A percentile compares a stretch with the other conserved stretches of the same genome.
These are phyloP conservation scores for Silene conica DNA, from an alignment of 148 eudicot species.

Conservation along the genomic window DNA sequence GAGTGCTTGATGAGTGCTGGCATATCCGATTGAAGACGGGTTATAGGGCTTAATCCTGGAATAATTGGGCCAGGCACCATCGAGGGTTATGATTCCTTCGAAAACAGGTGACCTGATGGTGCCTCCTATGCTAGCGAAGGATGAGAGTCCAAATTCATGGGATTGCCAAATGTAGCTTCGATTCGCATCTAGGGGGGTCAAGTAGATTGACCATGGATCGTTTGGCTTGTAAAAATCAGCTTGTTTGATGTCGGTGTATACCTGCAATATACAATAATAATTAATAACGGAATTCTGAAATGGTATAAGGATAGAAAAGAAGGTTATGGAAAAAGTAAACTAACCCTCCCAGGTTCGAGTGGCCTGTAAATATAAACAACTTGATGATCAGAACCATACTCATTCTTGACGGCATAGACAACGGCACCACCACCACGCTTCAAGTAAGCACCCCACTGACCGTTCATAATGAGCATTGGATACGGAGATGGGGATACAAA, in stretches of 20 bases:
- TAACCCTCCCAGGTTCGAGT: constrained; percentile 9
- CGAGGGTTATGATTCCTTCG: constrained; percentile 17
- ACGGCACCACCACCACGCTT: constrained; percentile 5
- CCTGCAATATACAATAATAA: no score
- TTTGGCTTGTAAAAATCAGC: not conserved
- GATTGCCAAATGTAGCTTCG: not conserved
- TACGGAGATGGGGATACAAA: constrained; percentile 9
- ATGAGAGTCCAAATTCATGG: constrained; percentile 1
- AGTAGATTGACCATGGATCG: not conserved
- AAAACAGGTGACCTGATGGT: constrained; percentile 11
- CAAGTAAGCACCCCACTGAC: constrained; percentile 19
- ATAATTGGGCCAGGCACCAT: constrained; percentile 12
- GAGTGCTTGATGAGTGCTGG: not conserved
- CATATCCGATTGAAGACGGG: not conserved
- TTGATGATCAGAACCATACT: not conserved
- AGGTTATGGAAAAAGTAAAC: not conserved
- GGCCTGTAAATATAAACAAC: not conserved
- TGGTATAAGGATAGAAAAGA: not conserved
- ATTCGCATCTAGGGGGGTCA: not conserved
- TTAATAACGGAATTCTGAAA: no score
- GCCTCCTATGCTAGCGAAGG: constrained; percentile 14
- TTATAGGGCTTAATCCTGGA: not conserved
- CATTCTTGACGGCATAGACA: constrained; percentile 10
- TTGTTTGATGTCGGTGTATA: not conserved
- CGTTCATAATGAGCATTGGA: constrained; percentile 13